These are phyloP conservation scores for Malassezia yamatoensis DNA, from an alignment of 1,284 basidiomycete species.

Conservation along the genomic window DNA sequence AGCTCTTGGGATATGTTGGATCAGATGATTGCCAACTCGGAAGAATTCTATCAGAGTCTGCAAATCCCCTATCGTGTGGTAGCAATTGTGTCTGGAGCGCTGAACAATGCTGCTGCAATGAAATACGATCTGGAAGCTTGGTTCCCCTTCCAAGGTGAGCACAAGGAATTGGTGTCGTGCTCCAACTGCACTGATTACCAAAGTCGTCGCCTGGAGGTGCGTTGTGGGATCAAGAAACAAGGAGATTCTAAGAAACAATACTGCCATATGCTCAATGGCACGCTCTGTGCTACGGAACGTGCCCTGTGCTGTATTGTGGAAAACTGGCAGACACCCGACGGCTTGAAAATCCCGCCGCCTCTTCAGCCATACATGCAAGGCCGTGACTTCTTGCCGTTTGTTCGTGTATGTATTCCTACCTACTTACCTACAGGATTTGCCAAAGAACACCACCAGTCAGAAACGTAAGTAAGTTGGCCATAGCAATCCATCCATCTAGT, in stretches of 20 bases:
- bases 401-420: constrained; percentile 53
- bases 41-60: constrained; percentile 91
- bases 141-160: constrained; percentile 94
- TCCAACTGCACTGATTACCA: constrained; percentile 52
- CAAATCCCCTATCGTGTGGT: constrained; percentile 83
- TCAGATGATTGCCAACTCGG: constrained; percentile 74
- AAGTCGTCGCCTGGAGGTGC: constrained; percentile 39
- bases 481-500: constrained; percentile 18
- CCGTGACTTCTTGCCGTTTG: constrained; percentile 80
- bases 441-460: constrained; percentile 54
- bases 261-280: constrained; percentile 56
- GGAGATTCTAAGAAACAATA: constrained; percentile 46
- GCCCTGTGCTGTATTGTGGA: constrained; percentile 96
- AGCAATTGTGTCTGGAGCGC: constrained; percentile 86
- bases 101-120: constrained; percentile 92
- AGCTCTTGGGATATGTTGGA: constrained; percentile 85
- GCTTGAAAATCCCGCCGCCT: constrained; percentile 74
- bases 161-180: constrained; percentile 65
- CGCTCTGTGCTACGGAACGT: constrained; percentile 89
- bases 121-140: constrained; percentile 97
- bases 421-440: constrained; percentile 50
- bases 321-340: constrained; percentile 94
- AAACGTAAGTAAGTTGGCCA: constrained; percentile 13
- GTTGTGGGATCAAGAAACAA: constrained; percentile 46
- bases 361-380: constrained; percentile 92